phyloP scores from a whole-genome alignment of 2,329 filamentous ascomycete genomes.

The Podosphaera leucotricha region DNA sequence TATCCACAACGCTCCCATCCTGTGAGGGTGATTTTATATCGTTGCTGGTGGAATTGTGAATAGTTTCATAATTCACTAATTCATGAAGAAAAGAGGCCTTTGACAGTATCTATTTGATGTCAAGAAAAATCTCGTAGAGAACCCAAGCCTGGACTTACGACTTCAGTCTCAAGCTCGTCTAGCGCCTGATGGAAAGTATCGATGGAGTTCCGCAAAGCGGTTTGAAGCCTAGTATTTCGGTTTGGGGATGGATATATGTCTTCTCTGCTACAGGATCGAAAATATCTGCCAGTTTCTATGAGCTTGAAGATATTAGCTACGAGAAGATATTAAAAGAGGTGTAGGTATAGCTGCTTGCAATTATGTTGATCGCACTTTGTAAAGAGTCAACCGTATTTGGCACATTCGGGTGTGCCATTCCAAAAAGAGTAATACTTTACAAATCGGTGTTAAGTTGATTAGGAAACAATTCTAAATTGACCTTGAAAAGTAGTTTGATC shows the following conservation, averaged over 20 bases:
- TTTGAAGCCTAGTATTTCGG: constrained; percentile 8
- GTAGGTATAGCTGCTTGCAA: constrained; percentile 20
- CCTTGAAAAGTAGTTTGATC: no score
- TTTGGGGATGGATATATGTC: constrained; percentile 18
- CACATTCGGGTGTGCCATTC: constrained; percentile 4
- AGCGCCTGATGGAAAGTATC: constrained; percentile 24
- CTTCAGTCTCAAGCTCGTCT: constrained; percentile 31
- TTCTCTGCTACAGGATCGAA: constrained; percentile 25
- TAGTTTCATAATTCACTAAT: background rate
- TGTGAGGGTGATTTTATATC: background rate
- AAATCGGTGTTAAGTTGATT: no score
- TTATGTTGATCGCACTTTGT: constrained; percentile 27
- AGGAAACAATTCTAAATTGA: no score
- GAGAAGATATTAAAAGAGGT: background rate
- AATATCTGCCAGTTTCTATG: constrained; percentile 32
- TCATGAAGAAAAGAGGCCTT: background rate
- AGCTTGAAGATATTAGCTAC: constrained; percentile 19
- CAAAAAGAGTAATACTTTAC: constrained; percentile 14
- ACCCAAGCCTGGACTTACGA: constrained; percentile 20
- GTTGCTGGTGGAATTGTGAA: background rate
- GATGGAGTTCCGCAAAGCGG: constrained; percentile 11
- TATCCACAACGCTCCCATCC: background rate
- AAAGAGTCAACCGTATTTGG: background rate
- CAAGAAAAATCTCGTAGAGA: background rate
- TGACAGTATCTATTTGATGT: background rate